Evolutionary conservation across 129 eudicot genomes (phyloP).

Genomic region (Helianthus annuus): DNA sequence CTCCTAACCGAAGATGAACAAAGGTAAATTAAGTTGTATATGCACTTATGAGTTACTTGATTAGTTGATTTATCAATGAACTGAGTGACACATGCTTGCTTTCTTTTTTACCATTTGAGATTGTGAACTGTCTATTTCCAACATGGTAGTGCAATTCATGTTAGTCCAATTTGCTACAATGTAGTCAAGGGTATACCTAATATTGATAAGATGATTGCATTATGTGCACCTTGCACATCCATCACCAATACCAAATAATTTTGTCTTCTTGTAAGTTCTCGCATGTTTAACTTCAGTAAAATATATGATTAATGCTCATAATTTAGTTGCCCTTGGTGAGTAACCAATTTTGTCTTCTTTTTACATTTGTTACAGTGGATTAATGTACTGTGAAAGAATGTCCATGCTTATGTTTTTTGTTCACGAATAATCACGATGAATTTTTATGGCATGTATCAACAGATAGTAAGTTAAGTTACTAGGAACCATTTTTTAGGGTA

Average conservation of each 20-base stretch:
- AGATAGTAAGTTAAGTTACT: conserved; percentile 1
- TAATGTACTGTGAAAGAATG: too few species aligned
- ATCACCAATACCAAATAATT: conserved; percentile 8
- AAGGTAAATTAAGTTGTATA: conserved; percentile 12
- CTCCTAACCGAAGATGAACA: conserved; percentile 19
- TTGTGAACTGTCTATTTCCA: conserved; percentile 25
- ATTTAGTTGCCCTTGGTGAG: conserved; percentile 8
- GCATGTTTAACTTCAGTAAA: background rate
- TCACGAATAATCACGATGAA: too few species aligned
- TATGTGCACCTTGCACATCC: conserved; percentile 6
- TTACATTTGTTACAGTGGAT: too few species aligned
- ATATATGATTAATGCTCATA: background rate
- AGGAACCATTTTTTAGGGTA: conserved; percentile 5
- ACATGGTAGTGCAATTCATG: conserved; percentile 15
- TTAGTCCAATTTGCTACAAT: conserved; percentile 15
- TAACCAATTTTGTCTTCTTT: background rate
- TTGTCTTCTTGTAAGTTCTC: background rate
- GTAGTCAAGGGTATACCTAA: conserved; percentile 18
- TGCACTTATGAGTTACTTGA: conserved; percentile 3
- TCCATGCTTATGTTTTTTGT: too few species aligned
- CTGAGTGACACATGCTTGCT: conserved; percentile 27
- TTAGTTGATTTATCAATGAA: conserved; percentile 15
- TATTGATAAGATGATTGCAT: conserved; percentile 27
- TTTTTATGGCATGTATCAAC: background rate
- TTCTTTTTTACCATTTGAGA: conserved; percentile 1